A percentile compares a stretch with the other conserved stretches of the same genome.
Conservation (phyloP, 306 rosid species). For the Gillenia trifoliata region DNA sequence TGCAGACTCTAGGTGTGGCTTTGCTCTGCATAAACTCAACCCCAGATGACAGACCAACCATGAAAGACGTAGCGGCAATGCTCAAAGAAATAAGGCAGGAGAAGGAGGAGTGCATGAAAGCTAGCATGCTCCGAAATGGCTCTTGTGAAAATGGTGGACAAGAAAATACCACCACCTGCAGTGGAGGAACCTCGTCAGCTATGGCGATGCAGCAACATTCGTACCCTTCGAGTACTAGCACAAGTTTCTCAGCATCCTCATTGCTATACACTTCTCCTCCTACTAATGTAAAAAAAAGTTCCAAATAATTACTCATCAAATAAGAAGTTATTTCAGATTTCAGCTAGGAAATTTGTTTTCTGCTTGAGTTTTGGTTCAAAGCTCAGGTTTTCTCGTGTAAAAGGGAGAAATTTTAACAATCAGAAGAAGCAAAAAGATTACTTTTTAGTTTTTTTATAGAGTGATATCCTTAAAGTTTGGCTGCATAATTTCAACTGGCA, state of each 20-base stretch:
- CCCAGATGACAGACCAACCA: constrained; percentile 71
- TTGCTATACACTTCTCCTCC: constrained; percentile 34
- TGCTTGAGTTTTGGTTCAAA: not conserved
- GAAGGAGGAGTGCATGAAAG: constrained; percentile 51
- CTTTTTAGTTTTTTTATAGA: not conserved
- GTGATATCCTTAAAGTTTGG: not conserved
- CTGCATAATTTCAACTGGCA: not conserved
- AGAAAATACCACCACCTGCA: constrained; percentile 16
- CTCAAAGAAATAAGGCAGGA: constrained; percentile 62
- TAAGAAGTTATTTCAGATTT: constrained; percentile 2
- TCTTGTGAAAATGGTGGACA: constrained; percentile 33
- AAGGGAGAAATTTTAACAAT: not conserved
- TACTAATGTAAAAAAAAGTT: constrained; percentile 27
- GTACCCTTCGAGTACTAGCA: constrained; percentile 30
- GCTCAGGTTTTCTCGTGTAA: not conserved
- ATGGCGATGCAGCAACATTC: constrained; percentile 8
- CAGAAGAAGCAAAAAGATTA: not conserved
- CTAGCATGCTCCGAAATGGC: constrained; percentile 34
- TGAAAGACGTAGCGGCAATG: constrained; percentile 89
- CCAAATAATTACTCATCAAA: constrained; percentile 9
- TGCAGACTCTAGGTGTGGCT: constrained; percentile 83
- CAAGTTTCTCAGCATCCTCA: constrained; percentile 32
- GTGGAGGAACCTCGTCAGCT: constrained; percentile 23
- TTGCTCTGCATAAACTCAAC: constrained; percentile 66
- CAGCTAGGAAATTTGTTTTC: not conserved